phyloP scores from a whole-genome alignment of 371 early-diverging fungal genomes.

The Mortierella sp. region DNA sequence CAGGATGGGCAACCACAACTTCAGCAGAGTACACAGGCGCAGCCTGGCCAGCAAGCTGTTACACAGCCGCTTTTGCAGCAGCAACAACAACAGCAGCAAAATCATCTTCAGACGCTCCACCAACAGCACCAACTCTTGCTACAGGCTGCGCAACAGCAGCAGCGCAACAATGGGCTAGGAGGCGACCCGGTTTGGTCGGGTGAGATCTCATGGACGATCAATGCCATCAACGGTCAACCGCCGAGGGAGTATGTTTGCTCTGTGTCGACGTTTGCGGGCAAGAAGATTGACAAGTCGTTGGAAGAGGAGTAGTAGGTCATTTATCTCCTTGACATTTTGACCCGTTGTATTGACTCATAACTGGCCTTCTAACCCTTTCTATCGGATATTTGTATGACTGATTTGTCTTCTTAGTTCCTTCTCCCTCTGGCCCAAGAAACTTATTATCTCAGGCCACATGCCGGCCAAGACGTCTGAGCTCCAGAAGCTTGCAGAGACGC shows the following conservation, averaged over 20 bases:
- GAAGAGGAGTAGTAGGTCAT: constrained; percentile 72
- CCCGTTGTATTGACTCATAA: not conserved
- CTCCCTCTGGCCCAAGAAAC: constrained; percentile 63
- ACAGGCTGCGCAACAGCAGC: constrained; percentile 45
- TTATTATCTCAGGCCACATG: constrained; percentile 62
- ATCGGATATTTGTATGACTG: not conserved
- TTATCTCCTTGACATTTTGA: too few relatives aligned
- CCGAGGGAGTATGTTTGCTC: constrained; percentile 60
- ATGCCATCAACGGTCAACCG: constrained; percentile 50
- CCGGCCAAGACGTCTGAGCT: constrained; percentile 61
- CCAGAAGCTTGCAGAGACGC: constrained; percentile 59
- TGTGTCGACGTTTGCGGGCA: constrained; percentile 64
- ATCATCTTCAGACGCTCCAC: constrained; percentile 52
- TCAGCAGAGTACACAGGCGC: constrained; percentile 16
- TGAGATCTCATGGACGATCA: constrained; percentile 68
- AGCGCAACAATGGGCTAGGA: constrained; percentile 38
- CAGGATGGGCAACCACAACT: constrained; percentile 10
- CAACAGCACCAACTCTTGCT: constrained; percentile 41
- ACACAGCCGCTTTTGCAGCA: constrained; percentile 31
- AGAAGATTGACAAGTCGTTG: constrained; percentile 52
- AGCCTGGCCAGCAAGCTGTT: constrained; percentile 12
- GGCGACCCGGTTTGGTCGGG: constrained; percentile 66
- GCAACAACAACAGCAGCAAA: constrained; percentile 18
- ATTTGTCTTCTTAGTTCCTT: constrained; percentile 51
- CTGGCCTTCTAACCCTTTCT: not conserved